Conservation (phyloP, 169 alveolate genomes). For the Plasmodium gonderi region DNA sequence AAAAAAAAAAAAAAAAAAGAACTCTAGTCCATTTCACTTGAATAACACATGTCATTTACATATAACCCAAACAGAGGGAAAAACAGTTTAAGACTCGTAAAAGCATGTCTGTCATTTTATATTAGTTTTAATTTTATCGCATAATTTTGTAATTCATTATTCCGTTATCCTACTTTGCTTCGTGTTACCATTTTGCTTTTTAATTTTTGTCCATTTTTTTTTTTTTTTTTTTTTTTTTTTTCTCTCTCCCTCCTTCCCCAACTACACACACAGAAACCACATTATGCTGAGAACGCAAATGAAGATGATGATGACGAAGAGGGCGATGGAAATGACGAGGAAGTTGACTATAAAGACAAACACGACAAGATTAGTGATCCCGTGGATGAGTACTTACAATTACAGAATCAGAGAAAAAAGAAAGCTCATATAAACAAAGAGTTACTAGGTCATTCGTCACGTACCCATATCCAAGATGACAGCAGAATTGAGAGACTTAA, state of each 20-base stretch:
- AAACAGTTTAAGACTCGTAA: no score
- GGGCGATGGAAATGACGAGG: slow-evolving; percentile 27
- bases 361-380: neutral
- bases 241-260: neutral
- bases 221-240: neutral
- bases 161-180: no score
- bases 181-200: no score
- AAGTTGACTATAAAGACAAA: neutral
- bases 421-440: neutral
- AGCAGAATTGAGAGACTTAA: slow-evolving; percentile 40
- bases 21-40: no score
- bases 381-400: neutral
- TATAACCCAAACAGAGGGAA: no score
- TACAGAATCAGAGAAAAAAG: neutral
- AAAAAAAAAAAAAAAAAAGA: no score
- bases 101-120: no score
- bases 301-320: slow-evolving; percentile 35
- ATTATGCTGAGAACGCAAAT: slow-evolving; percentile 31
- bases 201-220: neutral
- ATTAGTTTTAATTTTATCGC: no score
- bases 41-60: no score
- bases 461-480: neutral
- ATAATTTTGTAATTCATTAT: no score
- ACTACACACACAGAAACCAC: slow-evolving; percentile 23
- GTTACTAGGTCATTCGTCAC: neutral